Evolutionary conservation across 495 filamentous ascomycete genomes (phyloP).

Genomic region (Glarea lozoyensis): DNA sequence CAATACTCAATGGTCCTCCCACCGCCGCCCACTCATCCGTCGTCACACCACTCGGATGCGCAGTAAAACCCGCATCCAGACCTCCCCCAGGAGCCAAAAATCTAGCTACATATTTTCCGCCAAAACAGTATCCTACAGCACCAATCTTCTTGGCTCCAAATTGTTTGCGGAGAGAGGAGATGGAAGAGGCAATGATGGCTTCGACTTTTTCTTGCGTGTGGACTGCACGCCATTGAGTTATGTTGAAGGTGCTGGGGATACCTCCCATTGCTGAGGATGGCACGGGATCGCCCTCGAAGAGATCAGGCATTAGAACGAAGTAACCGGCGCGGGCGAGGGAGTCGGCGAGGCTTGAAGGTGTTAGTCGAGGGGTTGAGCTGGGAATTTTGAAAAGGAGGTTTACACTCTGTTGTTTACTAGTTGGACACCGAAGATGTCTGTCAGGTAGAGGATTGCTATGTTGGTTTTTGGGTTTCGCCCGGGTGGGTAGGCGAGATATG

Average conservation of each 20-base stretch:
- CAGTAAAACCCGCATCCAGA: constrained; percentile 54
- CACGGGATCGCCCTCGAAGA: constrained; percentile 51
- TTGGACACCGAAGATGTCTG: constrained; percentile 52
- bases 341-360: constrained; percentile 47
- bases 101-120: constrained; percentile 35
- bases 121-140: constrained; percentile 58
- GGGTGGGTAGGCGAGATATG: constrained; percentile 6
- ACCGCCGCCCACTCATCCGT: constrained; percentile 56
- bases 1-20: constrained; percentile 54
- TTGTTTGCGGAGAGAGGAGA: constrained; percentile 45
- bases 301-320: constrained; percentile 63
- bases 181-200: constrained; percentile 48
- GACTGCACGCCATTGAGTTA: constrained; percentile 42
- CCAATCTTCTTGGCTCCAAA: constrained; percentile 55
- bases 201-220: constrained; percentile 49
- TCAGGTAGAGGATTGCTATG: constrained; percentile 41
- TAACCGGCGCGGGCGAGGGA: constrained; percentile 70
- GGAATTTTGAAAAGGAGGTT: constrained; percentile 4
- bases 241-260: constrained; percentile 38
- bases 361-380: constrained; percentile 18
- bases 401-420: constrained; percentile 57
- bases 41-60: constrained; percentile 61
- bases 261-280: constrained; percentile 30
- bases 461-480: constrained; percentile 21
- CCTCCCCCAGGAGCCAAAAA: constrained; percentile 31